phyloP scores from a whole-genome alignment of 306 rosid genomes.

The Bauhinia variegata region DNA sequence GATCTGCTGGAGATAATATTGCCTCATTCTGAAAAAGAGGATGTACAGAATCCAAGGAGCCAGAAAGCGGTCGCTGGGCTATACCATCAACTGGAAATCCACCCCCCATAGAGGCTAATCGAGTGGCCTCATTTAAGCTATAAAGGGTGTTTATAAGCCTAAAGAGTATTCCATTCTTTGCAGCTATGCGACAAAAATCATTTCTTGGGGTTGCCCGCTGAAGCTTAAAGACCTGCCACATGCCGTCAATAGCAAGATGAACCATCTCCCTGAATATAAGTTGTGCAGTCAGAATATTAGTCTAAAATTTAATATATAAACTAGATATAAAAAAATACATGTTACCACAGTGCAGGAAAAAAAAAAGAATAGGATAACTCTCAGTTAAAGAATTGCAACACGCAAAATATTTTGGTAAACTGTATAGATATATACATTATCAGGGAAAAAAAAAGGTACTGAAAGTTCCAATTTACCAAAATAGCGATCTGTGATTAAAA shows the following conservation, averaged over 20 bases:
- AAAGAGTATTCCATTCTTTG: conserved; percentile 88
- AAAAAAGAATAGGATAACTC: conserved; percentile 1
- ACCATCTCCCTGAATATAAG: conserved; percentile 89
- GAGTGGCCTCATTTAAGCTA: conserved; percentile 97
- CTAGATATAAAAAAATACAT: neutral
- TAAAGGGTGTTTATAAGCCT: conserved; percentile 96
- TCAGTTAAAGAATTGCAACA: conserved; percentile 12
- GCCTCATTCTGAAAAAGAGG: conserved; percentile 70
- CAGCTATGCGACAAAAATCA: conserved; percentile 95
- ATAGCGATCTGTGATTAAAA: neutral
- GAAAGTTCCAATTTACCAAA: conserved; percentile 17
- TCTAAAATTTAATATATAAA: conserved; percentile 26
- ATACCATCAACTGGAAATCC: conserved; percentile 75
- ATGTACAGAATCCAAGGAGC: conserved; percentile 72
- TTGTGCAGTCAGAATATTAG: conserved; percentile 32
- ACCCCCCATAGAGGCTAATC: conserved; percentile 85
- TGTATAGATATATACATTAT: conserved; percentile 8
- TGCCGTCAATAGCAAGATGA: conserved; percentile 99
- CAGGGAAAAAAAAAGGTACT: neutral
- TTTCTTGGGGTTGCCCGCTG: conserved; percentile 94
- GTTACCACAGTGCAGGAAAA: conserved; percentile 1
- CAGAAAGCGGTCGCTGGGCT: conserved; percentile 77
- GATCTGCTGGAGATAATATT: conserved; percentile 57
- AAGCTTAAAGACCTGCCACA: conserved; percentile 99
- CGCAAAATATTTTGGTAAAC: conserved; percentile 3